phyloP scores from a whole-genome alignment of 1,139 yeast genomes.

The Kluyveromyces sp. region DNA sequence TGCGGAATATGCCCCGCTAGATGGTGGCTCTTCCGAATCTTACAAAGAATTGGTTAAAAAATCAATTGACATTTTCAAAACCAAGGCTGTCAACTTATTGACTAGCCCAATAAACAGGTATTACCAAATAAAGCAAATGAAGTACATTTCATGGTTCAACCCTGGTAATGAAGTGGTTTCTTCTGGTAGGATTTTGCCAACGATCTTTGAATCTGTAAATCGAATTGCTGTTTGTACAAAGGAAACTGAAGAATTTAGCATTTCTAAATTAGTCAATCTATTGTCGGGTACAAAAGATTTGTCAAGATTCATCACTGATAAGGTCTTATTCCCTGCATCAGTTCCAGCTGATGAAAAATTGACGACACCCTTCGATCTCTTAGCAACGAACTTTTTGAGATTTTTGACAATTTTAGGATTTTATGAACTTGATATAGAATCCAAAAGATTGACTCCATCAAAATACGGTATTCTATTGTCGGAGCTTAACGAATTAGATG shows the following conservation, averaged over 20 bases:
- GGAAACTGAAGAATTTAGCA: slow-evolving; percentile 18
- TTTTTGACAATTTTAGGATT: slow-evolving; percentile 50
- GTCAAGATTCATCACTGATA: slow-evolving; percentile 29
- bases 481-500: slow-evolving; percentile 26
- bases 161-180: slow-evolving; percentile 39
- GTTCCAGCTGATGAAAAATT: slow-evolving; percentile 30
- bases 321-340: slow-evolving; percentile 28
- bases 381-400: slow-evolving; percentile 56
- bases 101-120: slow-evolving; percentile 76
- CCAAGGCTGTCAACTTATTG: slow-evolving; percentile 57
- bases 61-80: slow-evolving; percentile 43
- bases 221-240: slow-evolving; percentile 32
- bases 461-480: slow-evolving; percentile 52
- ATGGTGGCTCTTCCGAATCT: slow-evolving; percentile 51
- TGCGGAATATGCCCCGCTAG: slow-evolving; percentile 63
- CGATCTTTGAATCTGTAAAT: slow-evolving; percentile 35
- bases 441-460: slow-evolving; percentile 37
- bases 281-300: slow-evolving; percentile 20
- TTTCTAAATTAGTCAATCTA: slow-evolving; percentile 22
- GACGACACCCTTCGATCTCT: slow-evolving; percentile 42
- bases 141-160: slow-evolving; percentile 54
- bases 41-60: slow-evolving; percentile 50
- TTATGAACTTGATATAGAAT: slow-evolving; percentile 36
- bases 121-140: slow-evolving; percentile 68
- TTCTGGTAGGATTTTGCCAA: slow-evolving; percentile 47